Evolutionary conservation across 2,329 filamentous ascomycete species (phyloP).

Genomic region (Penicillium sp.): DNA sequence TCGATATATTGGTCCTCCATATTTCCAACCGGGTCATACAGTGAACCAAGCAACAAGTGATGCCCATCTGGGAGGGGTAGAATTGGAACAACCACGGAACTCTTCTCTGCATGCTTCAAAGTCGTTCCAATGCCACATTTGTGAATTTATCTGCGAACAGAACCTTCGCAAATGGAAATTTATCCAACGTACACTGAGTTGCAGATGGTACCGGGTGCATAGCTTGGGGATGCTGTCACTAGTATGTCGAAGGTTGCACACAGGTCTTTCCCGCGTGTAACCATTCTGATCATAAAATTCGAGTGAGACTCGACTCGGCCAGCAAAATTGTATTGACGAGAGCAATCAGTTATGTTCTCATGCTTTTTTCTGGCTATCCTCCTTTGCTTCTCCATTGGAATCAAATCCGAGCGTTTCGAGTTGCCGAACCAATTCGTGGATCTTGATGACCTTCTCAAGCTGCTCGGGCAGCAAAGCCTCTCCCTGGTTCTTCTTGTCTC

Average conservation of each 20-base stretch:
- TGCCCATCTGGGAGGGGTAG: neutral
- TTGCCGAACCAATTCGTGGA: constrained; percentile 88
- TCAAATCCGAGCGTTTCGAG: constrained; percentile 83
- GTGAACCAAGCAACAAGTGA: neutral
- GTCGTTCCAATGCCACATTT: neutral
- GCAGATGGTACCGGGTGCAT: neutral
- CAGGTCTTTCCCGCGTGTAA: neutral
- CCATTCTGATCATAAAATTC: neutral
- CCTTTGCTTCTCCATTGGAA: constrained; percentile 67
- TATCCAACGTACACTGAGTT: neutral
- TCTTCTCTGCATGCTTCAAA: neutral
- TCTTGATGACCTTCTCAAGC: constrained; percentile 95
- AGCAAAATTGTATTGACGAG: neutral
- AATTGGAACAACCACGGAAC: neutral
- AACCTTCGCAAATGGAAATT: neutral
- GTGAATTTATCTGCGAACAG: neutral
- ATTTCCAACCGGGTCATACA: neutral
- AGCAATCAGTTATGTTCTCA: constrained; percentile 6
- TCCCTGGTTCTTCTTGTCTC: constrained; percentile 86
- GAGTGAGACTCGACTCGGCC: neutral
- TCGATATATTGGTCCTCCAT: neutral
- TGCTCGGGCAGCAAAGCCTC: constrained; percentile 85
- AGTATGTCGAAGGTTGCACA: neutral
- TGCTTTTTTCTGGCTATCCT: constrained; percentile 17
- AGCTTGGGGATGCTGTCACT: neutral